Base-by-base conservation (phyloP, 306 rosid genomes). In the Lupinus albus region DNA sequence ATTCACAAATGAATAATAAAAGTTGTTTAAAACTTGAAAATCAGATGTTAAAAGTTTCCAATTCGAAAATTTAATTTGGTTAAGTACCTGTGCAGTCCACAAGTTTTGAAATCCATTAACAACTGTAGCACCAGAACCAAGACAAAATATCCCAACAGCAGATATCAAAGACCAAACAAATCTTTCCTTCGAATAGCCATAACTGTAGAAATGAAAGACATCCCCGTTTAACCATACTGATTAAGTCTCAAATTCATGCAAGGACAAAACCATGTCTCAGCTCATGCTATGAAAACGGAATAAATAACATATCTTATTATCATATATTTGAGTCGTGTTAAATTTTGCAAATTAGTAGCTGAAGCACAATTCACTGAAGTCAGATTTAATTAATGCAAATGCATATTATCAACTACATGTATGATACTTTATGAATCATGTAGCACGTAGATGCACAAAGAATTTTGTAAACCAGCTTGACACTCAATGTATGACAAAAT, bases 111-210 rank as follows among this genome's bases (percentile, higher is more conserved):
- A 11, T 76, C 99, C 99, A 82, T 83, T 67, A 79, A 90, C 96
- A 63, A 94, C 95, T 15, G 97, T 90, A 46, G 97, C 97, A 39
- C 95, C 97, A 44, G 99, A 86, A 83, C 99, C 99, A 80, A 94
- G 89, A 83, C 99, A 94, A 81, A 90, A 90, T 80, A 94, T 94
- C 57, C 97, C 97, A 60, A 90, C 96, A 71, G 97, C 99, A 53
- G 97, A 94, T 83, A 90, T 94, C 86, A 94, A 88, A 51, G 99
- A 94, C 97, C 99, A 94, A 62, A 94, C 97, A 82, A 94, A 94
- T 82, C 99, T 88, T 82, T 94, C 99, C 84, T 91, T 94, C 67
- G 99, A 94, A 69, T 94, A 94, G 63, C 99, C 99, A 73, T 94
- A 94, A 67, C 99, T 94, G 88, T 39, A 71, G 46, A 67, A 74